These are phyloP conservation scores for Chlamydomonas asymmetrica DNA, from an alignment of 139 green algal genomes.

Conservation along the genomic window DNA sequence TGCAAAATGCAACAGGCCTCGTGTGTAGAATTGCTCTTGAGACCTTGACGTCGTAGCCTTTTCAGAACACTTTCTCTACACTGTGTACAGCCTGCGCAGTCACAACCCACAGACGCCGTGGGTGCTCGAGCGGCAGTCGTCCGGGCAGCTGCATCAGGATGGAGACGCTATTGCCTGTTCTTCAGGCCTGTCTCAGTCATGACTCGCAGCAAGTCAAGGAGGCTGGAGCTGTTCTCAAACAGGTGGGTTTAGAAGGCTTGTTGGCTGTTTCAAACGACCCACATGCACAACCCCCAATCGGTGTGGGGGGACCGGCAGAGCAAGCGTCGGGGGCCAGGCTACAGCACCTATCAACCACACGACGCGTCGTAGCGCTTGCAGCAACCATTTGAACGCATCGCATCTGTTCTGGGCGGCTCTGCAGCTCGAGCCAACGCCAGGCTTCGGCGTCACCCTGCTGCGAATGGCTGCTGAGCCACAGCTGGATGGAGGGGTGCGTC, in stretches of 20 bases:
- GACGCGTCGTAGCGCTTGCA: neutral
- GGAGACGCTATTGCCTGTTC: conserved; percentile 56
- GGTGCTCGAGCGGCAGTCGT: neutral
- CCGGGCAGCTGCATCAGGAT: neutral
- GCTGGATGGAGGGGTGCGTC: conserved; percentile 74
- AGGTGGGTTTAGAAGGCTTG: conserved; percentile 48
- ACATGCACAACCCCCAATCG: neutral
- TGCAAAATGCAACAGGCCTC: too few relatives aligned
- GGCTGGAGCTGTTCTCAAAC: conserved; percentile 72
- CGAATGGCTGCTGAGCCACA: conserved; percentile 72
- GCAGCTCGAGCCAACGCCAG: conserved; percentile 66
- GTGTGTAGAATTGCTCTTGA: too few relatives aligned
- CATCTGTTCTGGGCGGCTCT: neutral
- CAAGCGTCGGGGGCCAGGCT: neutral
- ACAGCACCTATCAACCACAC: neutral
- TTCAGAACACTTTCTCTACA: too few relatives aligned
- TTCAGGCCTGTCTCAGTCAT: conserved; percentile 60
- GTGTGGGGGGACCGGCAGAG: neutral
- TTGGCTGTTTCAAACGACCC: neutral
- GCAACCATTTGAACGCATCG: neutral
- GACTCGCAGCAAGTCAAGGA: conserved; percentile 60
- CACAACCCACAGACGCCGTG: neutral
- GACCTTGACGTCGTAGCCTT: too few relatives aligned
- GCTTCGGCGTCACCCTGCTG: conserved; percentile 80
- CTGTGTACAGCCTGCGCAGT: too few relatives aligned